Conservation (phyloP, 345 rosid species). For the Eucalyptus rudis region DNA sequence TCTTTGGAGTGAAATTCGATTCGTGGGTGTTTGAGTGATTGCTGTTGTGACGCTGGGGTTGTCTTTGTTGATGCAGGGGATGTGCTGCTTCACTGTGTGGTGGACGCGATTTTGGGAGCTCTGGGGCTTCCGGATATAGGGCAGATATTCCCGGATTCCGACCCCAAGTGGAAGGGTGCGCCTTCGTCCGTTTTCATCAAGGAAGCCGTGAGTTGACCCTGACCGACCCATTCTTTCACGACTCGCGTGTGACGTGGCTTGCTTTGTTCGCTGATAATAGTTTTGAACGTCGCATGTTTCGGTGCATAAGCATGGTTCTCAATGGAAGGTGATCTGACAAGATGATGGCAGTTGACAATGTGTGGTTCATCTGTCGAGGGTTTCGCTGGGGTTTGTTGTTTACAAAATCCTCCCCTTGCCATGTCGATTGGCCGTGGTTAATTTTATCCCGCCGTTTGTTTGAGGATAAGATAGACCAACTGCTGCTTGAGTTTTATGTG, state of each 20-base stretch:
- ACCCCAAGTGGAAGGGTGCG: slow-evolving; percentile 98
- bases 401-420: neutral
- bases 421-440: neutral
- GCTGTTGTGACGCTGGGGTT: neutral
- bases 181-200: slow-evolving; percentile 75
- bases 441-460: neutral
- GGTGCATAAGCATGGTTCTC: neutral
- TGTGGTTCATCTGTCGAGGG: neutral
- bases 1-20: neutral
- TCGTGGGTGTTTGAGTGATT: neutral
- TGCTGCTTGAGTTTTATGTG: neutral
- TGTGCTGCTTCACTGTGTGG: slow-evolving; percentile 95
- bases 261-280: neutral
- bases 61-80: slow-evolving; percentile 49
- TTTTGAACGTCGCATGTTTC: neutral
- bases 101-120: slow-evolving; percentile 96
- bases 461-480: neutral
- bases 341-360: neutral
- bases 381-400: neutral
- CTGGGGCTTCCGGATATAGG: slow-evolving; percentile 97
- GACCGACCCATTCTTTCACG: neutral
- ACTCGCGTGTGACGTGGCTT: neutral
- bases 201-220: slow-evolving; percentile 75
- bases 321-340: neutral
- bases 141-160: slow-evolving; percentile 88